These are phyloP conservation scores for Trametes elegans DNA, from an alignment of 768 basidiomycete genomes.

Conservation along the genomic window DNA sequence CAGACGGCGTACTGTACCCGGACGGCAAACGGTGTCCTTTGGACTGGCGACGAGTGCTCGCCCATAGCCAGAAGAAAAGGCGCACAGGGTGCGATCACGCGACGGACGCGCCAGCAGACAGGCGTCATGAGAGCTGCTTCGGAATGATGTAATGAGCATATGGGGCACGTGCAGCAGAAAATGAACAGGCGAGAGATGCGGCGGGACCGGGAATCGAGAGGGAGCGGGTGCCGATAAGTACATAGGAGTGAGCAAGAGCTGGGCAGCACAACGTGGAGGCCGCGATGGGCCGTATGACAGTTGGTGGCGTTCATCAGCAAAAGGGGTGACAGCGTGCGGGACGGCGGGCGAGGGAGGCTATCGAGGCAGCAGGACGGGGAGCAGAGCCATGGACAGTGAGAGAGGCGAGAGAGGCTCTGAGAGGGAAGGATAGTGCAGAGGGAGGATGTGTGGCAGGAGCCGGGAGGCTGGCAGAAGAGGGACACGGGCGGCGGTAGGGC, in stretches of 20 bases:
- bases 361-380: no score
- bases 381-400: not conserved
- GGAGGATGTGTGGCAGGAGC: not conserved
- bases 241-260: not conserved
- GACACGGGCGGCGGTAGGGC: not conserved
- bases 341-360: not conserved
- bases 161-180: not conserved
- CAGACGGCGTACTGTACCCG: no score
- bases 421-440: not conserved
- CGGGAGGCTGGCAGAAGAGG: not conserved
- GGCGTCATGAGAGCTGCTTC: conserved; percentile 7
- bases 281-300: conserved; percentile 3
- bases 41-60: not conserved
- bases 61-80: not conserved
- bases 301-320: conserved; percentile 12
- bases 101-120: conserved; percentile 15
- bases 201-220: conserved; percentile 12
- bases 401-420: not conserved
- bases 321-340: not conserved
- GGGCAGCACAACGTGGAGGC: conserved; percentile 2
- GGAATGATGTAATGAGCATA: conserved; percentile 16
- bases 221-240: conserved; percentile 4
- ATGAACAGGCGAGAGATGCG: conserved; percentile 5
- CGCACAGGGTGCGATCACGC: no score
- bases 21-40: no score